Conservation (phyloP, 1,284 basidiomycete species). For the Afroboletus lepidellus region DNA sequence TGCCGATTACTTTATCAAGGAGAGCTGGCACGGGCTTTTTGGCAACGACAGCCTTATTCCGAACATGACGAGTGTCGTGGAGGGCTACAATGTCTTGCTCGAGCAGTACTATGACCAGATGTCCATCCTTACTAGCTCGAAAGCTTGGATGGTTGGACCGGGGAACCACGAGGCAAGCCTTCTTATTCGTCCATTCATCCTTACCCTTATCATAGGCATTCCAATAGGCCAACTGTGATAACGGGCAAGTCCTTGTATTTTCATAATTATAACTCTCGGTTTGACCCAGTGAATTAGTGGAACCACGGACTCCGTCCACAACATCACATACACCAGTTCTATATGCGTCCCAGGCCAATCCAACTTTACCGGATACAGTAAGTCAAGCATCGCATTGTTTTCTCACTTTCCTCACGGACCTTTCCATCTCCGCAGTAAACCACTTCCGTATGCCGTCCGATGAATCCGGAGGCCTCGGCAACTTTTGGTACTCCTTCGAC, state of each 20-base stretch:
- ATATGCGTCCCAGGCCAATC: constrained; percentile 29
- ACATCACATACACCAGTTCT: constrained; percentile 29
- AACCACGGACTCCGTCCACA: constrained; percentile 22
- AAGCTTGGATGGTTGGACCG: constrained; percentile 28
- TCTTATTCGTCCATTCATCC: background rate
- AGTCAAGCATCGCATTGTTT: too few relatives aligned
- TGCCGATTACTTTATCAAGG: constrained; percentile 31
- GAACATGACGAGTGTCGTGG: constrained; percentile 25
- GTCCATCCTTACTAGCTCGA: constrained; percentile 23
- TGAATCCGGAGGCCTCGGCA: constrained; percentile 26
- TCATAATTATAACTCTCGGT: background rate
- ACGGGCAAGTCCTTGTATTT: constrained; percentile 20
- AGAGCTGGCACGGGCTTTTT: constrained; percentile 32
- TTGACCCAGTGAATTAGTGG: constrained; percentile 13
- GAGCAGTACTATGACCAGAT: constrained; percentile 31
- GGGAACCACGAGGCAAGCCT: constrained; percentile 24
- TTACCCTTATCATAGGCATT: background rate
- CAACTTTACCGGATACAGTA: constrained; percentile 28
- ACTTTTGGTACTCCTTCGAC: constrained; percentile 35
- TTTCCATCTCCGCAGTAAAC: constrained; percentile 17
- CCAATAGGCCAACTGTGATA: constrained; percentile 21
- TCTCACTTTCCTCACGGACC: too few relatives aligned
- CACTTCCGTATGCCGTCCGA: constrained; percentile 32
- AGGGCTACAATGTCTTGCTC: constrained; percentile 27
- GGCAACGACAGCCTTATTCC: constrained; percentile 29